These are phyloP conservation scores for Epipyxis sp. DNA, from an alignment of 108 stramenopile species.

Conservation along the genomic window DNA sequence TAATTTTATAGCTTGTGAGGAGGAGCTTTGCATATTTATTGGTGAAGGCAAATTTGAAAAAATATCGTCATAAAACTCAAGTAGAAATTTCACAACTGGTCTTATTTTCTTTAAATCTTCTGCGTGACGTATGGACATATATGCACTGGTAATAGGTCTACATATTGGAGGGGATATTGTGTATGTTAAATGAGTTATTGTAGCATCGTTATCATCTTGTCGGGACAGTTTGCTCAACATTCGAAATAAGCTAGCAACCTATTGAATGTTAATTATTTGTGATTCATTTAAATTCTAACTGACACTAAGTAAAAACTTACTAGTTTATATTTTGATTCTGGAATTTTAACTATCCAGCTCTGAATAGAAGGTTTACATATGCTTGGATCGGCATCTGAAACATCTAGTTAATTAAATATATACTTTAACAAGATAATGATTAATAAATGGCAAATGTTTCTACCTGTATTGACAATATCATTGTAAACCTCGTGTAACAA, in stretches of 20 bases:
- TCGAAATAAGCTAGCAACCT: neutral
- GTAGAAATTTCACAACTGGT: constrained; percentile 9
- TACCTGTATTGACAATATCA: constrained; percentile 29
- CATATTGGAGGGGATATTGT: constrained; percentile 18
- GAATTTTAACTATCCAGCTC: constrained; percentile 5
- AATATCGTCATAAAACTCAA: constrained; percentile 13
- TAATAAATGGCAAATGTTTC: neutral
- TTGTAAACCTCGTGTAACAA: constrained; percentile 19
- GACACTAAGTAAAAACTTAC: constrained; percentile 12
- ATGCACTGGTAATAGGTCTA: constrained; percentile 4
- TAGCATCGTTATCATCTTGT: constrained; percentile 18
- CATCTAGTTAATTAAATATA: too few species aligned
- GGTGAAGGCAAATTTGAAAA: too few species aligned
- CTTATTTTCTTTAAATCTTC: constrained; percentile 11
- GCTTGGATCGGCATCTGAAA: too few species aligned
- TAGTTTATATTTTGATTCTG: neutral
- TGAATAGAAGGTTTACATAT: neutral
- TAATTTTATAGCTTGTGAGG: too few species aligned
- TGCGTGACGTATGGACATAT: constrained; percentile 28
- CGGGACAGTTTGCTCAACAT: neutral
- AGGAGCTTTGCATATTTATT: too few species aligned
- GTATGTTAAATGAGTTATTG: neutral
- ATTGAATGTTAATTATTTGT: neutral
- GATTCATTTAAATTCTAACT: too few species aligned
- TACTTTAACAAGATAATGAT: neutral